Percentiles rank a stretch among this genome's conserved stretches.
These are phyloP conservation scores for Monosporozyma aerobia DNA, from an alignment of 805 yeast species.

Conservation along the genomic window DNA sequence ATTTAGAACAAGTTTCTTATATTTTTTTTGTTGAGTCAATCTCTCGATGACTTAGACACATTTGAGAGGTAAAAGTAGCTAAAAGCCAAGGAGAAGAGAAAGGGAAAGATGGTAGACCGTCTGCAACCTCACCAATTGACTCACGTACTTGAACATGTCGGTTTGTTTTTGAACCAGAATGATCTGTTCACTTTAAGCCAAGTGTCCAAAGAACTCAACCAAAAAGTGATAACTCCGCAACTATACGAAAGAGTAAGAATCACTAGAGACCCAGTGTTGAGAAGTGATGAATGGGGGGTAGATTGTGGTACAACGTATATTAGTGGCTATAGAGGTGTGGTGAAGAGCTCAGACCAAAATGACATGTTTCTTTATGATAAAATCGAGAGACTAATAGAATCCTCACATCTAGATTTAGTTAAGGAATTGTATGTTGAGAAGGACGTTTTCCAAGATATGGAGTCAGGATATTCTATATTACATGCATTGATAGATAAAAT, in stretches of 20 bases:
- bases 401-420: conserved; percentile 28
- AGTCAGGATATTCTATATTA: conserved; percentile 12
- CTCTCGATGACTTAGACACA: not conserved
- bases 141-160: conserved; percentile 1
- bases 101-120: not conserved
- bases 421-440: conserved; percentile 31
- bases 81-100: not conserved
- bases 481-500: conserved; percentile 14
- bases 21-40: not conserved
- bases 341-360: conserved; percentile 31
- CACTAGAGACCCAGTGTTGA: conserved; percentile 28
- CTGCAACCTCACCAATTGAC: too few species aligned
- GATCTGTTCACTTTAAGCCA: conserved; percentile 29
- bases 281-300: conserved; percentile 23
- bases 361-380: conserved; percentile 31
- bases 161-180: conserved; percentile 33
- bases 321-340: conserved; percentile 30
- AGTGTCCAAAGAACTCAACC: conserved; percentile 26
- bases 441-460: conserved; percentile 21
- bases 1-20: not conserved
- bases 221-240: conserved; percentile 20
- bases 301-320: conserved; percentile 33
- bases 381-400: conserved; percentile 34
- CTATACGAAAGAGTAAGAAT: conserved; percentile 34
- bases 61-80: not conserved